Evolutionary conservation across 2,329 filamentous ascomycete species (phyloP), one percentile per base, ranked within the genome.

Genomic region (Trichophyton benhamiae): DNA sequence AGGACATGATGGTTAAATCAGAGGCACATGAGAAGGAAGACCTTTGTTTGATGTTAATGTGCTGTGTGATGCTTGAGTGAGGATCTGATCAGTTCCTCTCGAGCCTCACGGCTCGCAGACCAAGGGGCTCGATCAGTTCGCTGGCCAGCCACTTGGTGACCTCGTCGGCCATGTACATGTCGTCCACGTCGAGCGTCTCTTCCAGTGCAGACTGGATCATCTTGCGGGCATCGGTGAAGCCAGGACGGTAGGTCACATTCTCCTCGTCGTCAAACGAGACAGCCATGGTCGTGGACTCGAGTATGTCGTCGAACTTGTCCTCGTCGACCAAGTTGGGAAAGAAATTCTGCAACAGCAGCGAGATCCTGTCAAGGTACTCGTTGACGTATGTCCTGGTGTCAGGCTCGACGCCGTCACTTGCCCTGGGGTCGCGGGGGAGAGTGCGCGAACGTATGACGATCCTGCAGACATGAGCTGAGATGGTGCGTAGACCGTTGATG

Each of bases 61-160:
- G 22, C 22, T 25, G 25, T 27, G 27, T 27, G 27, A 30, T 30
- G 27, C 27, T 30, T 30, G 6, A 6, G 6, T 30, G 27, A 30
- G 6, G 27, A 25, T 25, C 3, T 1, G 27, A 11, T 52, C 22
- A 52, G 3, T 52, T 13, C 48, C 13, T 52, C 6, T 52, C 48
- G 27, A 52, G 53, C 6, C 36, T 20, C 13, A 25, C n/a, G 7
- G 62, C 62, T 13, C 46, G 53, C 5, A 61, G 63, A 33, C 61
- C 62, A 30, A 66, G 57, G 1, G 65, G 63, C 49, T 64, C 63
- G 42, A 66, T 59, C 22, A 66, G 55, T 38, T 65, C 72, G 13
- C 73, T 72, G 11, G 74, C 73, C 57, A 76, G 73, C 63, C 76
- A 76, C 60, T 71, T 70, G 41, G 76, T 65, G 58, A 76, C 72